Conservation (phyloP, 2,329 filamentous ascomycete genomes). For the Paradendryphiella salina region DNA sequence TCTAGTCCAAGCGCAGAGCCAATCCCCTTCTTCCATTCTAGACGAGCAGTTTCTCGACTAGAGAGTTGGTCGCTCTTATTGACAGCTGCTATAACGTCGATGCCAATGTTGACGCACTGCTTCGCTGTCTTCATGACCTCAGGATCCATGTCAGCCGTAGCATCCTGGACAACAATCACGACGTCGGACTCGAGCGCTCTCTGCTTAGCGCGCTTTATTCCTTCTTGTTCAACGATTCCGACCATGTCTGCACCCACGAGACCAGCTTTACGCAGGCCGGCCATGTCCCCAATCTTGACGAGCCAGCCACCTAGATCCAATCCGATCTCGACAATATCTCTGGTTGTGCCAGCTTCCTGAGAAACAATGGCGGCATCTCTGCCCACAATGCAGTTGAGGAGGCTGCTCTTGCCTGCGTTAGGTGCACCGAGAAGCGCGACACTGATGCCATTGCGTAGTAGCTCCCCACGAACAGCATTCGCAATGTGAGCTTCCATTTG, state of each 20-base stretch:
- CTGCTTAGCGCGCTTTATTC: conserved; percentile 81
- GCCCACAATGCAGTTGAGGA: conserved; percentile 88
- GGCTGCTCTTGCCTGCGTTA: conserved; percentile 91
- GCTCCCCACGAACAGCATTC: conserved; percentile 79
- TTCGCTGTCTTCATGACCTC: conserved; percentile 61
- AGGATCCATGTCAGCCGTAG: conserved; percentile 70
- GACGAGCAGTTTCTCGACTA: conserved; percentile 21
- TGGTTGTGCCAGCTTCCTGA: conserved; percentile 86
- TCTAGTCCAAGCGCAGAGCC: conserved; percentile 27
- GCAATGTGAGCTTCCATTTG: conserved; percentile 70
- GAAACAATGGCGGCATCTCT: conserved; percentile 95
- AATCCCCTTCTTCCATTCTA: conserved; percentile 29
- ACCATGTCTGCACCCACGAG: conserved; percentile 51
- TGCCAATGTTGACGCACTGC: conserved; percentile 54
- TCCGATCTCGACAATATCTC: conserved; percentile 90
- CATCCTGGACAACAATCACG: conserved; percentile 69
- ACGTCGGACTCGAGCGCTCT: conserved; percentile 84
- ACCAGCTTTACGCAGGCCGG: conserved; percentile 69
- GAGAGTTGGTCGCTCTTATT: conserved; percentile 64
- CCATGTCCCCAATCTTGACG: conserved; percentile 94
- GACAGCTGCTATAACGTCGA: conserved; percentile 61
- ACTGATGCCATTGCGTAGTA: conserved; percentile 81
- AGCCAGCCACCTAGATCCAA: conserved; percentile 88
- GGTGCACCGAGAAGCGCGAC: conserved; percentile 88
- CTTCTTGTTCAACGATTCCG: conserved; percentile 81